Base-by-base conservation (phyloP, 768 basidiomycete species). In the Bullera alba region DNA sequence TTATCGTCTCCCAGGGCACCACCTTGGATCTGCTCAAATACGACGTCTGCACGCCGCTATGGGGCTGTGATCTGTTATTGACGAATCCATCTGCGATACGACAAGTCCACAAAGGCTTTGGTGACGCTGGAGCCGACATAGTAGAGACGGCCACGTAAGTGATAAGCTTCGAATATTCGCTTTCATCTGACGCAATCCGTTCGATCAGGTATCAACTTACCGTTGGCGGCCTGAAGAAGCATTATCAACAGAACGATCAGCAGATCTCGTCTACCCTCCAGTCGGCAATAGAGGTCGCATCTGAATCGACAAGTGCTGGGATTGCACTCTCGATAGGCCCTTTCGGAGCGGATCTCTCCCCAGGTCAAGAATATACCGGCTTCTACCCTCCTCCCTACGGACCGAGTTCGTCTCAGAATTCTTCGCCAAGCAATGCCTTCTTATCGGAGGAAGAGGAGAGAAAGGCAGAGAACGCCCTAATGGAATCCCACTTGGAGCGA, bases 351-450 rank as follows among this genome's bases (percentile, higher is more conserved):
- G 82, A 79, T 4, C 74, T 86, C 15, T 65, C 69, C 5, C 80
- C 82, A 0, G 70, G 72, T 17, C 78, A 83, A 46, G 87, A 89
- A 64, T 87, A 83, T 61, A 76, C 78, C 51, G 87, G 85, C 5
- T 74, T 79, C 55, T 88, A 87, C 62, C 86, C 86, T 1, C 81
- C 83, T 0, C 84, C 85, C 0, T 86, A 78, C 60, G 85, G 85
- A 1, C 85, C 85, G 6, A 8, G 34, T 16, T 38, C 43, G n/a
- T 26, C 32, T 16, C 19, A 21, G 16, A 10, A 10, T 4, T 21
- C 46, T 4, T 10, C n/a, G n/a, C 6, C 46, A 36, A 25, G 8
- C 5, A 61, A 60, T 32, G 37, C 45, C 19, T 67, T 67, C 42
- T 2, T n/a, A 0, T 12, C 4, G 6, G 8, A 32, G 16, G 37